Evolutionary conservation across 257 asterid species (phyloP), one percentile per base, ranked within the genome.

Genomic region (Knoxia roxburghii): DNA sequence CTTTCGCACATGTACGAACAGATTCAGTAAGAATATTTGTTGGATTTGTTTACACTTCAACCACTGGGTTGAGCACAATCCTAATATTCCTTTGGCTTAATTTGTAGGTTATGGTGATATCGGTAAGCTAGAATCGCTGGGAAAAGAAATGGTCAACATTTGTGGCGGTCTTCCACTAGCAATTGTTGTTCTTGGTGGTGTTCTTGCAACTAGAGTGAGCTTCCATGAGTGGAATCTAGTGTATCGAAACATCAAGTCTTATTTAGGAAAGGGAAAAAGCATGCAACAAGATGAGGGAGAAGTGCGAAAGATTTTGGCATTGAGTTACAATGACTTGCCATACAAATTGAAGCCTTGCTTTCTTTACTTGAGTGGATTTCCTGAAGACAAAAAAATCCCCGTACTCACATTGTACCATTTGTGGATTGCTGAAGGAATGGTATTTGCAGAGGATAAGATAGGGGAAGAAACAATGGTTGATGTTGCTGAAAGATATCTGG

Each of bases 361-460:
- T n/a, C 59, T 65, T 48, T 65, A 48, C 59, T 3, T 48, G 21
- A 30, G 59, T n/a, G 45, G 21, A 24, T 30, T 65, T n/a, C 1
- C 24, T 0, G 65, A 68, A 30, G 70, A 50, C 30, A 32, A 7
- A 6, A 32, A 49, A 0, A 49, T 65, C 3, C 1, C 9, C 9
- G 0, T 15, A 12, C 0, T 17, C 0, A 18, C 7, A 7, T 30
- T 65, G 30, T 64, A 29, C 11, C 29, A 64, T 0, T 7, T 43
- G 39, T 64, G 68, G 68, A 46, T 64, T 2, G 58, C 59, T 6
- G 69, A 65, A 65, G 69, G 69, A 4, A 18, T 65, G 69, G 59
- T 65, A 0, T 65, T 21, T 14, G 23, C 58, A 20, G 45, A 57
- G 17, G 48, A 68, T n/a, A 41, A 8, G 21, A 32, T 27, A 0